Conservation (phyloP, 176 grass and related monocot species). For the Canna indica region DNA sequence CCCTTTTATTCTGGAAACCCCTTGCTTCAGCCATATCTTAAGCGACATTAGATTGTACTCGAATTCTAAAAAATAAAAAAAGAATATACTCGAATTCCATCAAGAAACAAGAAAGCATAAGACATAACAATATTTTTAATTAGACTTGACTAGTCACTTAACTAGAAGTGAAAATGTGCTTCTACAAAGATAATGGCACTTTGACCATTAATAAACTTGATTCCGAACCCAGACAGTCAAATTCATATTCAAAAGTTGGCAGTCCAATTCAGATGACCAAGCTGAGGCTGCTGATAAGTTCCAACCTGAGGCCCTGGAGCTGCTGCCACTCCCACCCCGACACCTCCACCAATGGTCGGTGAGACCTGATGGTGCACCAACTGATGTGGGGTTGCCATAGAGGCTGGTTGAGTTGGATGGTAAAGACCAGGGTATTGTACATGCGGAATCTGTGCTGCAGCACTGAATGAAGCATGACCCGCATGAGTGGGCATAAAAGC, state of each 20-base stretch:
- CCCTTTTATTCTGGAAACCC: too few relatives aligned
- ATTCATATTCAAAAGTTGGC: conserved; percentile 41
- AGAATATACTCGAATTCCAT: too few relatives aligned
- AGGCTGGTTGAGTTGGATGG: conserved; percentile 51
- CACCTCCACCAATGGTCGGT: conserved; percentile 41
- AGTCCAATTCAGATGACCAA: conserved; percentile 70
- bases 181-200: neutral
- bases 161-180: neutral
- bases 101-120: neutral
- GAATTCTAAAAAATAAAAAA: too few relatives aligned
- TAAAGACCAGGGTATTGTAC: conserved; percentile 57
- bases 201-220: neutral
- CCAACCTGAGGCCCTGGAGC: conserved; percentile 58
- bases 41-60: too few relatives aligned
- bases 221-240: neutral
- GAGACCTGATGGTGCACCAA: conserved; percentile 66
- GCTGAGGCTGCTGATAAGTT: conserved; percentile 55
- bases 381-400: conserved; percentile 53
- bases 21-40: too few relatives aligned
- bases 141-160: conserved; percentile 1
- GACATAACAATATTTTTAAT: neutral
- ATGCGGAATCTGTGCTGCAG: conserved; percentile 54
- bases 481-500: conserved; percentile 53
- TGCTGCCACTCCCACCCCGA: conserved; percentile 54
- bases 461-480: conserved; percentile 58